Conservation (phyloP, 192 early-diverging fungal genomes). For the Thoreauomyces humboldtii region DNA sequence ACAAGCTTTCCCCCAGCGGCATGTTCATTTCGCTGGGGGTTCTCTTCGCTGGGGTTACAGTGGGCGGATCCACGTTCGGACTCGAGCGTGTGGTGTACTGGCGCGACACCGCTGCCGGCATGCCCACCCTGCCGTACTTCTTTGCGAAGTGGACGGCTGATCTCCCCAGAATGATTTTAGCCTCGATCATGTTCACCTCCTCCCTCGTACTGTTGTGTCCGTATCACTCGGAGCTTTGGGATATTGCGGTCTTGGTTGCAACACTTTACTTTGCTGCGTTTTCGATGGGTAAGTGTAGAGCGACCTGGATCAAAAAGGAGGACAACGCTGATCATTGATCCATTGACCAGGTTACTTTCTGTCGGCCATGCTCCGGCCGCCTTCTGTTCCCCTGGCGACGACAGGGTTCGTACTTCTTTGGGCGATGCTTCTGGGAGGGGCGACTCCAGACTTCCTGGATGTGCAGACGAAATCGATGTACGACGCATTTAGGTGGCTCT, state of each 20-base stretch:
- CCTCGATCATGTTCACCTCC: conserved; percentile 52
- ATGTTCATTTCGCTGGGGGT: conserved; percentile 58
- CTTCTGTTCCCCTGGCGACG: conserved; percentile 45
- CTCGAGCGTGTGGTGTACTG: conserved; percentile 64
- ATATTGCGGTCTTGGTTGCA: conserved; percentile 46
- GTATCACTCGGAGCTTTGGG: conserved; percentile 28
- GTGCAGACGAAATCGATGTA: conserved; percentile 32
- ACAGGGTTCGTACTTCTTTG: conserved; percentile 64
- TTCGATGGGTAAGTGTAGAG: conserved; percentile 40
- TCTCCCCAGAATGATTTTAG: conserved; percentile 58
- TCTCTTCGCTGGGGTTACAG: conserved; percentile 60
- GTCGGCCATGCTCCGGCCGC: conserved; percentile 43
- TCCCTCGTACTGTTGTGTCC: conserved; percentile 61
- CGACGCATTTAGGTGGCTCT: conserved; percentile 47
- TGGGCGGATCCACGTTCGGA: conserved; percentile 56
- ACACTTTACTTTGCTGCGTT: conserved; percentile 55
- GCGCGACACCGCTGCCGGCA: conserved; percentile 59
- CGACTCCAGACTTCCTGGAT: conserved; percentile 48
- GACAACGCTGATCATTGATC: not conserved
- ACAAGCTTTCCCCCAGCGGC: conserved; percentile 43
- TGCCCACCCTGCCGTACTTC: conserved; percentile 59
- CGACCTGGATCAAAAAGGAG: not conserved
- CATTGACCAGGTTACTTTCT: conserved; percentile 45
- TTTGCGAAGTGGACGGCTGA: conserved; percentile 61
- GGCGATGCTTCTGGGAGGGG: conserved; percentile 57